Conservation (phyloP, 305 asterid species). For the Fraxinus ornus region DNA sequence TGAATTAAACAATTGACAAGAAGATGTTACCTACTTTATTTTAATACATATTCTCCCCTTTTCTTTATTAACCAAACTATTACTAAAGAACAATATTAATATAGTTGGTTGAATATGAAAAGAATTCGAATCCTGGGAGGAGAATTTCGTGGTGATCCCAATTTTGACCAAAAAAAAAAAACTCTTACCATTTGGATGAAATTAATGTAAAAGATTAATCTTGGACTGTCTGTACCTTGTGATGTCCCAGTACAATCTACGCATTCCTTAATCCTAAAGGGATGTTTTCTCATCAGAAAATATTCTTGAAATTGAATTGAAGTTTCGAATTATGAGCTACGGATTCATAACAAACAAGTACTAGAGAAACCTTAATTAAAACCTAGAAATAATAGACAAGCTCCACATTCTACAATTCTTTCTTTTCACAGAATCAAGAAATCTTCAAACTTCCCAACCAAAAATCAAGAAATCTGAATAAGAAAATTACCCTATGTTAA, state of each 20-base stretch:
- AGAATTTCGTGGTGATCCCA: not conserved
- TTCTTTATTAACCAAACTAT: not conserved
- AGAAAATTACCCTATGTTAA: not conserved
- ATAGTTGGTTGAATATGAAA: not conserved
- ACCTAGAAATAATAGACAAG: constrained; percentile 12
- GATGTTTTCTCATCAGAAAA: not conserved
- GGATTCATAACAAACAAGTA: constrained; percentile 11
- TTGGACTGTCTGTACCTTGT: not conserved
- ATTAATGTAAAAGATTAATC: not conserved
- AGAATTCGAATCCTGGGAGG: not conserved
- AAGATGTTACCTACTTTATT: not conserved
- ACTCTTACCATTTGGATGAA: not conserved
- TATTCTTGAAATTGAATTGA: constrained; percentile 10
- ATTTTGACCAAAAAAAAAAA: not conserved
- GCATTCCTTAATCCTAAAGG: not conserved
- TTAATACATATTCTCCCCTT: not conserved
- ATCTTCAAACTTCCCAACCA: constrained; percentile 14
- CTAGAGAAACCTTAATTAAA: not conserved
- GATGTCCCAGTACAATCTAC: not conserved
- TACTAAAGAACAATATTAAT: not conserved
- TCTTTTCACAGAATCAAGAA: not conserved
- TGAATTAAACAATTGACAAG: not conserved
- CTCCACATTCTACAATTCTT: constrained; percentile 22
- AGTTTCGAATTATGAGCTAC: constrained; percentile 12
- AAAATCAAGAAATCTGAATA: not conserved